Base-by-base conservation (phyloP, 352 stramenopile genomes). In the Phytophthora brassicae region DNA sequence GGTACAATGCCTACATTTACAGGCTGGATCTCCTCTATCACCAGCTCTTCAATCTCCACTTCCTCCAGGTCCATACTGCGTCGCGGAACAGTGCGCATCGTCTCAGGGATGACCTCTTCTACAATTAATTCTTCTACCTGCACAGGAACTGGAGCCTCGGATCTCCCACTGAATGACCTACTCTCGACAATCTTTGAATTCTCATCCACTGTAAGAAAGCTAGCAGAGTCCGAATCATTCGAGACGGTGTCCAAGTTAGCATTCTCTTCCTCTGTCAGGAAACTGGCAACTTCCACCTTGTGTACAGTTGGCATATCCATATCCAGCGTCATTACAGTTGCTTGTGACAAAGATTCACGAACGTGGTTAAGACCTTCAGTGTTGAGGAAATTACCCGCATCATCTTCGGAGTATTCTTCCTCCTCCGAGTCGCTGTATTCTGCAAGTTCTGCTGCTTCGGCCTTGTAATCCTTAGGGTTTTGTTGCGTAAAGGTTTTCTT, bases 221-320 rank as follows among this genome's bases (percentile, higher is more conserved):
- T 74, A 6, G 66, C 49, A 5, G 66, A 79, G 52, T 79, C 66
- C 14, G 70, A 75, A 36, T 72, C 63, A 31, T 66, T 70, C 38
- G 70, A 75, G 17, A 74, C 50, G 8, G 59, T 62, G 43, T 66
- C 66, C 26, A 66, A 28, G 42, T 53, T 72, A 1, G 62, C 67
- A 54, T 78, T 78, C 43, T 78, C 70, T 58, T 83, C 74, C 7
- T 68, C 67, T 17, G 69, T 76, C 9, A 86, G 59, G 46, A 86
- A 86, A 28, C 69, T 81, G 26, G 75, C 76, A 29, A 86, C 66
- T 45, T 80, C 76, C 44, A 79, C 64, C 56, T 83, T 79, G 50
- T 49, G 46, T 29, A 73, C 64, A n/a, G 38, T 68, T n/a, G 56
- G 64, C 13, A 60, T 45, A 46, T 68, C 60, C 47, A 71, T 60